Conservation (phyloP, 139 green algal genomes). For the Eudorina sp. region DNA sequence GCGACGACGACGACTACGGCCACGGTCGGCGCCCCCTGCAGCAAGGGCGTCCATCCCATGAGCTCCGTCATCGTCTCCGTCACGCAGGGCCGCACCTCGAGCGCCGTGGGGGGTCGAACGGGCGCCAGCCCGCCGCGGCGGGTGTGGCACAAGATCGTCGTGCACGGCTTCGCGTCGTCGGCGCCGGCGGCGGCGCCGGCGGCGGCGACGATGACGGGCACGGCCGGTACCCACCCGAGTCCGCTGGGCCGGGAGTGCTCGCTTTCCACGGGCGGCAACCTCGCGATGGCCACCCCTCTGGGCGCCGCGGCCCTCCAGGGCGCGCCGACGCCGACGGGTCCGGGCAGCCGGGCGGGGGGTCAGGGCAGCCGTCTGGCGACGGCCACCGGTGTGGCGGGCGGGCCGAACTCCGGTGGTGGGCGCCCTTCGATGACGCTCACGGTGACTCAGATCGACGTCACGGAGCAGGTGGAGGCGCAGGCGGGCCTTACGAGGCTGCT, state of each 20-base stretch:
- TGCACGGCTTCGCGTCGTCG: neutral
- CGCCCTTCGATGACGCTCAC: slow-evolving; percentile 10
- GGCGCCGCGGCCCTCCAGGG: no score
- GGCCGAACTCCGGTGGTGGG: neutral
- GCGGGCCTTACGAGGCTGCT: neutral
- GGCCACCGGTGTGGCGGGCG: neutral
- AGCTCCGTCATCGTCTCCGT: neutral
- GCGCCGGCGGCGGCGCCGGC: neutral
- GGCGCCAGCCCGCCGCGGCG: neutral
- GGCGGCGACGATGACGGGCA: neutral
- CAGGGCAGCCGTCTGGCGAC: neutral
- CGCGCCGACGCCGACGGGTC: no score
- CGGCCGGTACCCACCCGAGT: no score
- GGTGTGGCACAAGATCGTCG: slow-evolving; percentile 9
- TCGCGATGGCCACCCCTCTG: no score
- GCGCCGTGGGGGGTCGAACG: neutral
- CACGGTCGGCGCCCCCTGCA: no score
- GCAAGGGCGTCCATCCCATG: neutral
- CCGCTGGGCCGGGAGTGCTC: no score
- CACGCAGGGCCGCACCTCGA: neutral
- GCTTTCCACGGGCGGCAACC: no score
- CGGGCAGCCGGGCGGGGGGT: neutral
- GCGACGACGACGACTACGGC: no score
- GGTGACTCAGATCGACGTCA: slow-evolving; percentile 22
- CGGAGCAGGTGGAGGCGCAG: slow-evolving; percentile 25